Evolutionary conservation across 805 yeast genomes (phyloP), one percentile per base, ranked within the genome.

Genomic region (Kregervanrija pseudodelftensis): DNA sequence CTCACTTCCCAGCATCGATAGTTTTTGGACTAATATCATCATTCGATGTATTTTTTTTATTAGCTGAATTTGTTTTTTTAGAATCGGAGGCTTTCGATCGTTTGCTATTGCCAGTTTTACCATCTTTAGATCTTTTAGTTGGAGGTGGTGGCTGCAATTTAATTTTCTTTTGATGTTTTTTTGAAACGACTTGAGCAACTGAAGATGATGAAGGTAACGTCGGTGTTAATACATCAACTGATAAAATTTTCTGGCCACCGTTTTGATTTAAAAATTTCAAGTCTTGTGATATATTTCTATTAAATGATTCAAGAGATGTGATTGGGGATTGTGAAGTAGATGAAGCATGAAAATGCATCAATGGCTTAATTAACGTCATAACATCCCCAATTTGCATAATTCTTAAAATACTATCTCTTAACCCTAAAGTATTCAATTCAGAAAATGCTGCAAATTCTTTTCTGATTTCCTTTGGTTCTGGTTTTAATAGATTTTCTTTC

Each of bases 341-440:
- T 52, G 71, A 77, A 10, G 71, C 66, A 43, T 57, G 61, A 41
- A 57, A 60, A 34, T 58, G 56, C 79, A 85, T 79, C 44, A 88
- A 64, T 5, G 84, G 79, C 44, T 76, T 73, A 50, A 87, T 69
- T 49, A 78, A 77, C 0, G 88, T 72, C 87, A 88, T 83, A 9
- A 82, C 82, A 60, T 86, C 93, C 36, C 88, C 75, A 4, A 85
- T 77, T 60, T 85, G 91, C 65, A 87, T 63, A 16, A 81, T 70
- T 47, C 91, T 67, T 77, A 85, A 74, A 7, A 85, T 79, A 35
- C 73, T 73, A 42, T 76, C 80, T 44, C 78, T 80, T 5, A 84
- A 61, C 0, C 95, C 95, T 49, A 75, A 74, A 43, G 73, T 72
- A 4, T 80, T 67, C 44, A 80, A 63, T 36, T 66, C 66, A 38